A percentile compares a stretch with the other conserved stretches of the same genome.
phyloP scores from a whole-genome alignment of 164 flowering plant species.

The Akebia trifoliata region DNA sequence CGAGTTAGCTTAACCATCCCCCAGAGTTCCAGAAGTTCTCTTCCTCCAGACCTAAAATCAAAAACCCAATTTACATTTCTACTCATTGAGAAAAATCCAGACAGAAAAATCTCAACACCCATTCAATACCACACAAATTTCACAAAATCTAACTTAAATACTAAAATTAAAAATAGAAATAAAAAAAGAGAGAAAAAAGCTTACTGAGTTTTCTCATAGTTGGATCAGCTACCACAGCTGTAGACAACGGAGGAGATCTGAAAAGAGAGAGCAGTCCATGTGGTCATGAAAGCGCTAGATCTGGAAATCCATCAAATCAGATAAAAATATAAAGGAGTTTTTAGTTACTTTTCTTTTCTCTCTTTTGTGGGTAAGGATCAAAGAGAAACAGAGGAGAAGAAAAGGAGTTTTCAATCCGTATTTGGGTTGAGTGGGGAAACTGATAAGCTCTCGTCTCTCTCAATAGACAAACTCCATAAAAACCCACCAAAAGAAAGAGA shows the following conservation, averaged over 20 bases:
- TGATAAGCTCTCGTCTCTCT: constrained; percentile 8
- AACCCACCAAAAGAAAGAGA: constrained; percentile 3
- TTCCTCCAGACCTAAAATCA: neutral
- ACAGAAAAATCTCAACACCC: too few relatives aligned
- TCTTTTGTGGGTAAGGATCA: neutral
- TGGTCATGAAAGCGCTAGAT: constrained; percentile 24
- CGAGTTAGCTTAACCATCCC: constrained; percentile 12
- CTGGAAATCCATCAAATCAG: constrained; percentile 28
- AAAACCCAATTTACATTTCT: neutral
- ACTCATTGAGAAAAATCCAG: too few relatives aligned
- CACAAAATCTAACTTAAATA: too few relatives aligned
- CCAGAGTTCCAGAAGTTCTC: constrained; percentile 13
- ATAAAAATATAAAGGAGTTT: neutral
- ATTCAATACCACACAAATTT: too few relatives aligned
- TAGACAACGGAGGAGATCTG: constrained; percentile 21
- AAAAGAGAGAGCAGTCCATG: constrained; percentile 14
- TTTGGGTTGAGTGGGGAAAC: constrained; percentile 2
- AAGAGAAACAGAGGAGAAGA: neutral
- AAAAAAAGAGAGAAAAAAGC: too few relatives aligned
- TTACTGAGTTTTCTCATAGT: neutral
- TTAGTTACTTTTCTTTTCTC: neutral
- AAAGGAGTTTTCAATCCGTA: too few relatives aligned
- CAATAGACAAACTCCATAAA: constrained; percentile 18
- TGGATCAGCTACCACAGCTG: constrained; percentile 12
- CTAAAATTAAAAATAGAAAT: neutral